phyloP scores from a whole-genome alignment of 441 rosid species.

The Brassica balearica region DNA sequence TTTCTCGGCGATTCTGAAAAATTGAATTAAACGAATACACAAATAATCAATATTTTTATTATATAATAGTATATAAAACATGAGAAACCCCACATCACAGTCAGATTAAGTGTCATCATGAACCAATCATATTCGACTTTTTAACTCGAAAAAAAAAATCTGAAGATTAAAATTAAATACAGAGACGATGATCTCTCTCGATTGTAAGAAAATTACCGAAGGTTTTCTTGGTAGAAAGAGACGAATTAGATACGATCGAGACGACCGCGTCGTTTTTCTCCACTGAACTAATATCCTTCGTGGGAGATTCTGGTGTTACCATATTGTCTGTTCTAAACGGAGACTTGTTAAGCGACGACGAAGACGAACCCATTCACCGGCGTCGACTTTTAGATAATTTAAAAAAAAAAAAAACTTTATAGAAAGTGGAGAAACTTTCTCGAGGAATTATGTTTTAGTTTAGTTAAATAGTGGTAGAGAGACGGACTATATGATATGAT shows the following conservation, averaged over 20 bases:
- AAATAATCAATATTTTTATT: background rate
- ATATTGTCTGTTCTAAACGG: constrained; percentile 54
- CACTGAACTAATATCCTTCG: constrained; percentile 47
- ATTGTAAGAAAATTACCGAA: constrained; percentile 47
- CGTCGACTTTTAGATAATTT: constrained; percentile 13
- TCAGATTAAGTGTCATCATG: constrained; percentile 31
- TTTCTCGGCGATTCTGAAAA: constrained; percentile 44
- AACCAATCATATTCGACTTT: constrained; percentile 22
- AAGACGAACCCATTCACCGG: constrained; percentile 72
- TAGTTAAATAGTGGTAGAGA: constrained; percentile 19
- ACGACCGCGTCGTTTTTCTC: constrained; percentile 29
- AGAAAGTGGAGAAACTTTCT: background rate
- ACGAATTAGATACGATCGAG: constrained; percentile 36
- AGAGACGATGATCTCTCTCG: constrained; percentile 6
- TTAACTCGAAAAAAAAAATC: background rate
- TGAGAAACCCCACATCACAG: constrained; percentile 28
- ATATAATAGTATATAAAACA: background rate
- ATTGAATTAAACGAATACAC: background rate
- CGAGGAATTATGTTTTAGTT: background rate
- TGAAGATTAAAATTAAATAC: background rate
- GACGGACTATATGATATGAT: constrained; percentile 6
- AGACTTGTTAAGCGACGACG: constrained; percentile 58
- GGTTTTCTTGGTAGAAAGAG: constrained; percentile 45
- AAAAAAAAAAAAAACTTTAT: too few species aligned
- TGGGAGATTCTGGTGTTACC: constrained; percentile 65